Conservation (phyloP, 2,329 filamentous ascomycete species). For the Cryphonectria japonica region DNA sequence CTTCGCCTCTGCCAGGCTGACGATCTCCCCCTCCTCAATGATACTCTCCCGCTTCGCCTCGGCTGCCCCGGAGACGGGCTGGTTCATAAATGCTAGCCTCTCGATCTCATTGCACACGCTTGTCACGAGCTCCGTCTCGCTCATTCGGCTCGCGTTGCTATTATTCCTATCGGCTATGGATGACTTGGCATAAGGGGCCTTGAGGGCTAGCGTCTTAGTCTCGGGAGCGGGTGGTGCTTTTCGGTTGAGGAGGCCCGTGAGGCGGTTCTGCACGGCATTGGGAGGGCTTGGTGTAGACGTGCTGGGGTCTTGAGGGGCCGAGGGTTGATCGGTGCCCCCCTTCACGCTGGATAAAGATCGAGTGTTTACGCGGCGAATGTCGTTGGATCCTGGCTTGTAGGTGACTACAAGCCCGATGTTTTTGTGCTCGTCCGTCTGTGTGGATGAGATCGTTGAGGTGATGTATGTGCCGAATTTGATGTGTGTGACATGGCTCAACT, state of each 20-base stretch:
- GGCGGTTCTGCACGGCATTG: slow-evolving; percentile 35
- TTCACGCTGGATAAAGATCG: slow-evolving; percentile 68
- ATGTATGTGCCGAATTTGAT: slow-evolving; percentile 87
- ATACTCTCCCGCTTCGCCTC: slow-evolving; percentile 51
- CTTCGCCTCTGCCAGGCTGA: slow-evolving; percentile 83
- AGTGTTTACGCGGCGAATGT: slow-evolving; percentile 82
- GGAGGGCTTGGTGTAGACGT: slow-evolving; percentile 6
- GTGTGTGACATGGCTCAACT: slow-evolving; percentile 71
- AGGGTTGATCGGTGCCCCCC: slow-evolving; percentile 14
- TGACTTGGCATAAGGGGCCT: slow-evolving; percentile 58
- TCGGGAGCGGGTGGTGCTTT: slow-evolving; percentile 38
- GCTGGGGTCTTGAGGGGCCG: slow-evolving; percentile 9
- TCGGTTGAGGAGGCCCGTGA: slow-evolving; percentile 49
- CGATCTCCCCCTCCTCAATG: slow-evolving; percentile 69
- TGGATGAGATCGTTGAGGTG: slow-evolving; percentile 79
- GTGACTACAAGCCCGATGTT: slow-evolving; percentile 85
- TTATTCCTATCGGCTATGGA: slow-evolving; percentile 56
- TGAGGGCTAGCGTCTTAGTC: slow-evolving; percentile 55
- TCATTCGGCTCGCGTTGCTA: slow-evolving; percentile 47
- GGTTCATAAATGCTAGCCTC: slow-evolving; percentile 60
- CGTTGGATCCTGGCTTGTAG: slow-evolving; percentile 72
- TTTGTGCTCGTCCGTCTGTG: slow-evolving; percentile 74
- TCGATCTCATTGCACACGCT: slow-evolving; percentile 78
- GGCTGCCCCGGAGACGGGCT: slow-evolving; percentile 43
- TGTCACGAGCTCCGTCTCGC: slow-evolving; percentile 60